These are phyloP conservation scores for Mrakia gelida DNA, from an alignment of 768 basidiomycete species.

Conservation along the genomic window DNA sequence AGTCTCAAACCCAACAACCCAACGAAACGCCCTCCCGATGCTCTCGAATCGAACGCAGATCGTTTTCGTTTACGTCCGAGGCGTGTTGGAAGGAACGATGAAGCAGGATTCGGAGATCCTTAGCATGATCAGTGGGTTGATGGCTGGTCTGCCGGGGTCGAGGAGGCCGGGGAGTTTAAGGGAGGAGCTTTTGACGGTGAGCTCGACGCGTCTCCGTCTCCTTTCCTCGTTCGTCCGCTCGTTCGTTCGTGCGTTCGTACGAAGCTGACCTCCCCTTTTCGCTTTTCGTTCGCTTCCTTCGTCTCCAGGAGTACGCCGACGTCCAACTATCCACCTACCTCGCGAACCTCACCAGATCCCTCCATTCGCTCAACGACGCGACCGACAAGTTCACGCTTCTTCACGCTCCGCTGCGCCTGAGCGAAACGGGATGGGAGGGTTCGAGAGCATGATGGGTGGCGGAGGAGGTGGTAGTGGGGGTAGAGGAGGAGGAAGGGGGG, in stretches of 20 bases:
- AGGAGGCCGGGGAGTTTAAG: conserved; percentile 73
- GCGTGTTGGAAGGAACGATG: conserved; percentile 68
- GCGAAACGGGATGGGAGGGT: no score
- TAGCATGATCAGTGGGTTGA: conserved; percentile 75
- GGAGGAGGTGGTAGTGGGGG: no score
- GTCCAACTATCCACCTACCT: conserved; percentile 88
- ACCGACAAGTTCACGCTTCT: no score
- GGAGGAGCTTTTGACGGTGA: conserved; percentile 83
- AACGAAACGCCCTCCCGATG: conserved; percentile 94
- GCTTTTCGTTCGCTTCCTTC: no score
- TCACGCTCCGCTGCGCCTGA: no score
- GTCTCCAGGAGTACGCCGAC: conserved; percentile 81
- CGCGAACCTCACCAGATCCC: conserved; percentile 79
- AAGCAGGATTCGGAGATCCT: conserved; percentile 72
- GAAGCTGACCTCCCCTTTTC: not conserved
- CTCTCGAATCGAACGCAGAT: conserved; percentile 82
- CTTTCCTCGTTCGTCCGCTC: not conserved
- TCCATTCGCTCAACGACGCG: conserved; percentile 78
- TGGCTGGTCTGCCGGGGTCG: conserved; percentile 81
- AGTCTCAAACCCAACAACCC: conserved; percentile 82
- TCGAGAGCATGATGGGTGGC: no score
- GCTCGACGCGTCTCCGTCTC: not conserved
- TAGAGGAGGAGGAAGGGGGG: no score
- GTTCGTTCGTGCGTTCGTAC: not conserved
- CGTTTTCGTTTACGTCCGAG: conserved; percentile 78